These are phyloP conservation scores for Arachnopeziza araneosa DNA, from an alignment of 2,329 filamentous ascomycete species.

Conservation along the genomic window DNA sequence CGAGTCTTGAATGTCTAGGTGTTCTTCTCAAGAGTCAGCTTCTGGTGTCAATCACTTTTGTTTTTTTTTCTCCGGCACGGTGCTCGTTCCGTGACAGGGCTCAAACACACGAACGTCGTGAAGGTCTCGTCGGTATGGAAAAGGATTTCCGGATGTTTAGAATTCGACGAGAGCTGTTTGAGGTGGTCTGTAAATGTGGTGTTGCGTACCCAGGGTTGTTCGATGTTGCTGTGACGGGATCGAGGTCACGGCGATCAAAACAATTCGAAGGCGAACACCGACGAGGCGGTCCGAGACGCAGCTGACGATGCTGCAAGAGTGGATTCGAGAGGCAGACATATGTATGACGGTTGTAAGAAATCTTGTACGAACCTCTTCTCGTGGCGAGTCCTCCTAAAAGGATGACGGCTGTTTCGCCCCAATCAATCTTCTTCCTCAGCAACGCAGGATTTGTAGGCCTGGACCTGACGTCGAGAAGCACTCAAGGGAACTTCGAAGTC, in stretches of 20 bases:
- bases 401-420: slow-evolving; percentile 1
- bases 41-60: not conserved
- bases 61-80: not conserved
- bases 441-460: slow-evolving; percentile 14
- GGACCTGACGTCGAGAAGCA: slow-evolving; percentile 14
- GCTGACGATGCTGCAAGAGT: not conserved
- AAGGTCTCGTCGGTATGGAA: not conserved
- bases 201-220: not conserved
- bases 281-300: not conserved
- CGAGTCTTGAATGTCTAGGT: slow-evolving; percentile 13
- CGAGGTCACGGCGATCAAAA: slow-evolving; percentile 2
- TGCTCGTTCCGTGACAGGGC: slow-evolving; percentile 12
- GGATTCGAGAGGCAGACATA: not conserved
- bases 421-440: slow-evolving; percentile 3
- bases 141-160: no score
- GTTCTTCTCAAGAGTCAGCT: slow-evolving; percentile 17
- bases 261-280: not conserved
- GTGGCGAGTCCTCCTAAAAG: not conserved
- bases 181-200: not conserved
- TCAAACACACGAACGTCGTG: slow-evolving; percentile 2
- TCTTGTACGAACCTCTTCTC: slow-evolving; percentile 15
- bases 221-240: not conserved
- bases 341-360: not conserved
- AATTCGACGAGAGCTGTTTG: not conserved
- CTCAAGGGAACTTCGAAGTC: slow-evolving; percentile 6